Evolutionary conservation across 1,284 basidiomycete species (phyloP).

Genomic region (Pascua sp.): DNA sequence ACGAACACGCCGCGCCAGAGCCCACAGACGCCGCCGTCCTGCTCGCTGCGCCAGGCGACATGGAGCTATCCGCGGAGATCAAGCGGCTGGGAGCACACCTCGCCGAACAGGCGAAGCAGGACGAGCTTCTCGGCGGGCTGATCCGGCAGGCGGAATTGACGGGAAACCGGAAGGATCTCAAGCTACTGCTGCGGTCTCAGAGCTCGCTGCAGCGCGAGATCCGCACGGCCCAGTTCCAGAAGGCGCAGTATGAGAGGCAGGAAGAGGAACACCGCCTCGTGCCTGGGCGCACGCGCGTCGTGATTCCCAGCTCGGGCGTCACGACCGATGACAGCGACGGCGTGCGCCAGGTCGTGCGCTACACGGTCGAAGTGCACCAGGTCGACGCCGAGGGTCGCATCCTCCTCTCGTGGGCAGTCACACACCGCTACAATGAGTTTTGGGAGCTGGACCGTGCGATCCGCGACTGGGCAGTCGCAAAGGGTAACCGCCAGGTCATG

Average conservation of each 20-base stretch:
- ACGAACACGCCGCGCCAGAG: background rate
- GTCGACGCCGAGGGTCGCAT: conserved; percentile 69
- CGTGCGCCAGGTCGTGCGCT: conserved; percentile 83
- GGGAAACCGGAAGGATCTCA: conserved; percentile 79
- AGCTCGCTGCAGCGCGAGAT: conserved; percentile 76
- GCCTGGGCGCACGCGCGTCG: conserved; percentile 71
- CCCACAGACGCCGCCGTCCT: conserved; percentile 58
- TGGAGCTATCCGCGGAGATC: conserved; percentile 80
- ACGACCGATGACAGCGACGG: conserved; percentile 64
- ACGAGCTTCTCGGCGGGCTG: conserved; percentile 74
- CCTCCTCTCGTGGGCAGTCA: conserved; percentile 83
- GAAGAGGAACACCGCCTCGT: conserved; percentile 77
- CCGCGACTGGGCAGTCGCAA: conserved; percentile 38
- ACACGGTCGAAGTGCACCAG: conserved; percentile 88
- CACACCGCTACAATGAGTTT: conserved; percentile 91
- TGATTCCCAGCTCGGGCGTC: conserved; percentile 68
- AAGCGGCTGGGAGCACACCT: conserved; percentile 70
- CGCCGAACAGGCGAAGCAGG: conserved; percentile 70
- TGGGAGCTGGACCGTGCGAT: conserved; percentile 79
- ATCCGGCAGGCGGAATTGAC: conserved; percentile 92
- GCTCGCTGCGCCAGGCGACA: conserved; percentile 75
- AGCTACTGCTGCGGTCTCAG: conserved; percentile 74
- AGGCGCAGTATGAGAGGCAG: conserved; percentile 84
- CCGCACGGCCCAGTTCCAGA: conserved; percentile 80
- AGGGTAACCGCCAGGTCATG: background rate